Evolutionary conservation across 495 filamentous ascomycete genomes (phyloP).

Genomic region (Penicillium lividum): DNA sequence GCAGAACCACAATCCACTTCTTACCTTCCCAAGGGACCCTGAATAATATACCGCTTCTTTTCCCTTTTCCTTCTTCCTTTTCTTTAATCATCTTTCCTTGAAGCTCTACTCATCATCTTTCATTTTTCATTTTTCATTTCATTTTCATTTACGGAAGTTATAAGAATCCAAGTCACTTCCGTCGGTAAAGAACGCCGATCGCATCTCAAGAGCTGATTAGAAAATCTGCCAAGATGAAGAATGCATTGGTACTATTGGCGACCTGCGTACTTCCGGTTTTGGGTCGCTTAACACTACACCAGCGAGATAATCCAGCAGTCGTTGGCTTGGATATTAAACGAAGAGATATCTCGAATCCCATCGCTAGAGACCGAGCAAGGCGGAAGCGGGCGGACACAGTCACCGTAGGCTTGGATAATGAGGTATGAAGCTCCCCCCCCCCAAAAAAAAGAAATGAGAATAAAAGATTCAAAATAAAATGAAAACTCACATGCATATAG

Average conservation of each 20-base stretch:
- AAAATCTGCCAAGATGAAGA: conserved; percentile 19
- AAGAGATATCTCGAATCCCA: conserved; percentile 35
- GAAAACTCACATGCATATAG: conserved; percentile 15
- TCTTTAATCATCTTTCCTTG: not conserved
- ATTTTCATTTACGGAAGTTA: too few species aligned
- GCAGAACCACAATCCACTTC: not conserved
- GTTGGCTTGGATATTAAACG: conserved; percentile 43
- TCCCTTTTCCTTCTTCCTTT: not conserved
- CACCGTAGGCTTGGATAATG: conserved; percentile 41
- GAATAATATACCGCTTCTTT: not conserved
- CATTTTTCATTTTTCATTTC: too few species aligned
- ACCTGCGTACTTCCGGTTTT: conserved; percentile 22
- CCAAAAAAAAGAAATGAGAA: not conserved
- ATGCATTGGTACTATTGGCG: conserved; percentile 21
- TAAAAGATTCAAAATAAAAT: not conserved
- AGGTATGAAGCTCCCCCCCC: conserved; percentile 30
- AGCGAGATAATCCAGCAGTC: conserved; percentile 38
- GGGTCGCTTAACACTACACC: conserved; percentile 29
- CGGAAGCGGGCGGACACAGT: conserved; percentile 38
- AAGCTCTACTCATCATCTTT: not conserved
- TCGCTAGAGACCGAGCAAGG: conserved; percentile 34
- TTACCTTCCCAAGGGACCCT: not conserved
- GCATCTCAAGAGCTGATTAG: not conserved
- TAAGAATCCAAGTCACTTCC: too few species aligned
- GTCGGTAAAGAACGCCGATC: not conserved